Percentiles rank a stretch among this genome's conserved stretches.
Evolutionary conservation across 768 basidiomycete genomes (phyloP).

Genomic region (Calocybe gangraenosa): DNA sequence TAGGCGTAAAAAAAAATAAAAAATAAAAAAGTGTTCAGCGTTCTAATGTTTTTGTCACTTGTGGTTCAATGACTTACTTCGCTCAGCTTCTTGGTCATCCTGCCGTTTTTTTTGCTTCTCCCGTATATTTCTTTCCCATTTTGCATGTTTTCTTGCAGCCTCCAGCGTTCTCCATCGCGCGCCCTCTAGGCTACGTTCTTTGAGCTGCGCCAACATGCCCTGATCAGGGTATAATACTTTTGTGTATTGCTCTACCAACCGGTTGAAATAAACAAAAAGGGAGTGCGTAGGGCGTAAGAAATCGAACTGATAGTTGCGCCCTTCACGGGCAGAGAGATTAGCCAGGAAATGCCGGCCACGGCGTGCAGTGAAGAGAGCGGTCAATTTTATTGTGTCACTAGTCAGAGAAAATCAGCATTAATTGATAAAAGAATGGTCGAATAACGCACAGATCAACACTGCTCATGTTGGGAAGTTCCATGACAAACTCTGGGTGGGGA

Average conservation of each 20-base stretch:
- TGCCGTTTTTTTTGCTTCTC: slow-evolving; percentile 83
- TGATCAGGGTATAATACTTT: slow-evolving; percentile 83
- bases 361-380: slow-evolving; percentile 92
- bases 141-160: slow-evolving; percentile 70
- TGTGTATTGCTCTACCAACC: slow-evolving; percentile 93
- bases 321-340: slow-evolving; percentile 81
- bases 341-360: slow-evolving; percentile 85
- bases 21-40: no score
- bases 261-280: slow-evolving; percentile 94
- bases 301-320: slow-evolving; percentile 96
- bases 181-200: slow-evolving; percentile 57
- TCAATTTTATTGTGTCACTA: slow-evolving; percentile 94
- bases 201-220: slow-evolving; percentile 67
- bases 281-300: slow-evolving; percentile 95
- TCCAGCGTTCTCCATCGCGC: slow-evolving; percentile 79
- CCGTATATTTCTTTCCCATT: slow-evolving; percentile 82
- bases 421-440: background rate
- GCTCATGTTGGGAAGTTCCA: slow-evolving; percentile 84
- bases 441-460: slow-evolving; percentile 83
- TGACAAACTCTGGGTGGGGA: slow-evolving; percentile 74
- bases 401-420: background rate
- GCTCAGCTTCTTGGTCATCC: slow-evolving; percentile 91
- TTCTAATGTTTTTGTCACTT: no score
- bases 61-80: slow-evolving; percentile 46
- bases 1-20: slow-evolving; percentile 21